Evolutionary conservation across 2,329 filamentous ascomycete species (phyloP), one percentile per base, ranked within the genome.

Genomic region (Aspergillus thermomutatus): DNA sequence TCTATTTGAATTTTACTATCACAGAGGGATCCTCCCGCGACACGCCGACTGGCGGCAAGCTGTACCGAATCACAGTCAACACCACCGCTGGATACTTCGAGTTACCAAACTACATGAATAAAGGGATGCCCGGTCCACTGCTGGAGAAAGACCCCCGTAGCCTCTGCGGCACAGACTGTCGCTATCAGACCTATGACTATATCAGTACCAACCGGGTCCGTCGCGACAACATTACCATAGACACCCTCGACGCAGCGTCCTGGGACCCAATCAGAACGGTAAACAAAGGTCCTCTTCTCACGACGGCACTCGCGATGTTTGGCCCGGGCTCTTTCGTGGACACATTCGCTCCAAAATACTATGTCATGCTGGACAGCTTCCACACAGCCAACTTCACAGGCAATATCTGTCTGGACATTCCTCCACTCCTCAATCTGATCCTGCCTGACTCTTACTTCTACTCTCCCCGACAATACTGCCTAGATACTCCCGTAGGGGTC

Each of bases 81-180:
- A 72, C 68, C 10, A 72, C 69, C 6, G 63, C 64, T 8, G 70
- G 70, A 1, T 71, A 69, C 43, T 73, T 73, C 52, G 69, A 71
- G 59, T 54, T 71, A 9, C 69, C 69, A 9, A 71, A 66, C 50
- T 65, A 69, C 54, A 57, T 63, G 53, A 72, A 72, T 40, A 56
- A 58, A 17, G 55, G 57, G 3, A 31, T 47, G 26, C 41, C 67
- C 1, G 67, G 67, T 0, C 51, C 56, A 14, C 52, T 65, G 14
- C 52, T 64, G 17, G 57, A 60, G 4, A 50, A 48, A 4, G 58
- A 60, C n/a, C 57, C 59, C 0, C 49, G n/a, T 10, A 31, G 21
- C 31, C 34, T 48, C 14, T 59, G 54, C 45, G 54, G 37, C n/a
- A 26, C 52, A 26, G 34, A 37, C 31, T 56, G 54, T 23, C 37